Conservation (phyloP, 345 rosid species). For the Sonneratia caseolaris region DNA sequence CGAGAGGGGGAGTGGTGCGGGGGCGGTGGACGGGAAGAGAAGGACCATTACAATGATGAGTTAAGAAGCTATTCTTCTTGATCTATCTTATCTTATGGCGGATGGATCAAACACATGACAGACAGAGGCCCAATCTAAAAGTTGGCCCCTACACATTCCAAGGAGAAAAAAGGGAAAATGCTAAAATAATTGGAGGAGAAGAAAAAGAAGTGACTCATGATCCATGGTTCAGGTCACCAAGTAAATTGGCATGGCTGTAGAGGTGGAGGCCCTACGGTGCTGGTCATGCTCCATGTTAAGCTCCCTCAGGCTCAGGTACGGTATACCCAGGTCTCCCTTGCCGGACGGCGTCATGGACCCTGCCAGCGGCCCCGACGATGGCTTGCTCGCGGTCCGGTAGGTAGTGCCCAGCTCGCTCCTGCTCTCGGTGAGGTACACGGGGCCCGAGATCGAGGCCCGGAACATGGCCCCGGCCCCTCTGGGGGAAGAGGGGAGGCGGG, state of each 20-base stretch:
- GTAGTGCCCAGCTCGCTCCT: conserved; percentile 56
- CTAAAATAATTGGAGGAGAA: not conserved
- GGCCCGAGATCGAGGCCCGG: conserved; percentile 51
- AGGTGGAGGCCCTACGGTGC: conserved; percentile 44
- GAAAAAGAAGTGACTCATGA: not conserved
- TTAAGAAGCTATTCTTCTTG: not conserved
- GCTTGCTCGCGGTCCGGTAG: conserved; percentile 32
- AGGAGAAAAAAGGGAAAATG: not conserved
- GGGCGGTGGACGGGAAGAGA: too few relatives aligned
- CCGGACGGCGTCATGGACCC: conserved; percentile 43
- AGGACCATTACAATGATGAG: not conserved
- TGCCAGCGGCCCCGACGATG: conserved; percentile 61
- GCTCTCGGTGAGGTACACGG: conserved; percentile 69
- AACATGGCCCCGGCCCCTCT: conserved; percentile 16
- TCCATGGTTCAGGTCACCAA: conserved; percentile 38
- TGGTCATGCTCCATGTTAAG: conserved; percentile 51
- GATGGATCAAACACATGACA: not conserved
- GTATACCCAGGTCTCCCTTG: conserved; percentile 39
- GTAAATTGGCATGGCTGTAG: conserved; percentile 49
- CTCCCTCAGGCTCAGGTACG: conserved; percentile 69
- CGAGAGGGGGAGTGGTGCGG: too few relatives aligned
- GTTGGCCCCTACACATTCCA: not conserved
- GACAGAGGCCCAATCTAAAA: not conserved
- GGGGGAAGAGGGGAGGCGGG: conserved; percentile 18
- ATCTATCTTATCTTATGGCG: not conserved